These are phyloP conservation scores for Fusarium brachygibbosum DNA, from an alignment of 2,329 filamentous ascomycete species.

Conservation along the genomic window DNA sequence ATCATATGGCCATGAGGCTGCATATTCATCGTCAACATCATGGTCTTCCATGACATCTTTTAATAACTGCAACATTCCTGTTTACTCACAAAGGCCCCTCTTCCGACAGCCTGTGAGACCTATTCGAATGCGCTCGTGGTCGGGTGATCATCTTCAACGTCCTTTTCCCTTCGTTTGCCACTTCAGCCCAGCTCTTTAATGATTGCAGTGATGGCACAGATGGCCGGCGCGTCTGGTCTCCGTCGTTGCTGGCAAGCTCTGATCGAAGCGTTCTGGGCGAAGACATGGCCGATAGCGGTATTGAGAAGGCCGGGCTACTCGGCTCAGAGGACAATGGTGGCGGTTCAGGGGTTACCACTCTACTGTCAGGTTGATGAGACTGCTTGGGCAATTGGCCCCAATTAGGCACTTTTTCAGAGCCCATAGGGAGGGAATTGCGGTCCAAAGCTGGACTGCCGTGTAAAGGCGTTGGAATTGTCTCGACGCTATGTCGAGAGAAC, in stretches of 20 bases:
- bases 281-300: constrained; percentile 51
- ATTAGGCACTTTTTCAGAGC: constrained; percentile 31
- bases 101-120: constrained; percentile 30
- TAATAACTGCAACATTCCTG: neutral
- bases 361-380: constrained; percentile 7
- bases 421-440: constrained; percentile 21
- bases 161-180: constrained; percentile 50
- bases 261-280: constrained; percentile 49
- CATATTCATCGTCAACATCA: constrained; percentile 9
- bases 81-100: constrained; percentile 8
- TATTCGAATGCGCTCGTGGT: constrained; percentile 40
- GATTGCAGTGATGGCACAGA: constrained; percentile 53
- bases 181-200: constrained; percentile 59
- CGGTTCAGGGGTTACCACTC: constrained; percentile 36
- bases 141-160: constrained; percentile 22
- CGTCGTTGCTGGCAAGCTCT: constrained; percentile 37
- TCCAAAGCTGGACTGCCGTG: constrained; percentile 51
- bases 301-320: constrained; percentile 45
- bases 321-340: constrained; percentile 29
- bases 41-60: neutral
- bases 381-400: constrained; percentile 47
- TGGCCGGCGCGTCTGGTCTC: constrained; percentile 36
- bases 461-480: constrained; percentile 52
- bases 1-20: neutral
- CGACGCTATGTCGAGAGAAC: constrained; percentile 56